phyloP scores from a whole-genome alignment of 495 filamentous ascomycete genomes.

The Annulohypoxylon maeteangense region DNA sequence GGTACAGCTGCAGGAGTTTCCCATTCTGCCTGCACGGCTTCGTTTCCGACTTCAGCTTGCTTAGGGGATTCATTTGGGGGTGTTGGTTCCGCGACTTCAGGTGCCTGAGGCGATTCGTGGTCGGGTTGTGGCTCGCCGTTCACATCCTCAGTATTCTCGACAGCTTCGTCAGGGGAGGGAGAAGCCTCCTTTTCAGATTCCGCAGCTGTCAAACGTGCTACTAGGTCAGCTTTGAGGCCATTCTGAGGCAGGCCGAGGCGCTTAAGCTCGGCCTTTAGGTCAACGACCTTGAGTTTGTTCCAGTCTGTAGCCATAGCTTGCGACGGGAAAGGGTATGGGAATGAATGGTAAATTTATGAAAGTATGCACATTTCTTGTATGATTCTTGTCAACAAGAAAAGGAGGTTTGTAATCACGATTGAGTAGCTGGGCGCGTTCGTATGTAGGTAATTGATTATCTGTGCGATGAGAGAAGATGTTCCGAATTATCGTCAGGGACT shows the following conservation, averaged over 20 bases:
- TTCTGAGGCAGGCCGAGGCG: conserved; percentile 62
- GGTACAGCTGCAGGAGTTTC: conserved; percentile 18
- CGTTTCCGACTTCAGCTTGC: conserved; percentile 28
- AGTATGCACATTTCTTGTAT: conserved; percentile 30
- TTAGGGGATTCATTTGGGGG: conserved; percentile 24
- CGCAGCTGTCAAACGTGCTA: conserved; percentile 61
- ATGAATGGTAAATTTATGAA: neutral
- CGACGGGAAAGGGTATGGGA: neutral
- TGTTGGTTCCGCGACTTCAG: conserved; percentile 35
- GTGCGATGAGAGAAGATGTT: conserved; percentile 3
- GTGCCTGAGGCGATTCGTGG: neutral
- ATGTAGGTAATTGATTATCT: neutral
- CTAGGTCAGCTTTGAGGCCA: conserved; percentile 67
- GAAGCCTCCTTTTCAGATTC: conserved; percentile 35
- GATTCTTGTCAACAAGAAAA: neutral
- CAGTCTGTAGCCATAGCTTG: conserved; percentile 64
- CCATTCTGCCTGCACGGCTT: conserved; percentile 12
- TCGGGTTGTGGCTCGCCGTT: conserved; percentile 31
- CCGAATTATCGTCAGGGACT: neutral
- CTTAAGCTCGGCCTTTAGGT: conserved; percentile 68
- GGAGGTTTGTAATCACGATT: neutral
- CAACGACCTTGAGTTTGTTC: conserved; percentile 67
- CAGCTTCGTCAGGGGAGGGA: conserved; percentile 22
- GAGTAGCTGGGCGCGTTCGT: neutral
- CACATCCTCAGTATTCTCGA: conserved; percentile 8